Evolutionary conservation across 352 stramenopile genomes (phyloP).

Genomic region (Globisporangium cylindrosporum): DNA sequence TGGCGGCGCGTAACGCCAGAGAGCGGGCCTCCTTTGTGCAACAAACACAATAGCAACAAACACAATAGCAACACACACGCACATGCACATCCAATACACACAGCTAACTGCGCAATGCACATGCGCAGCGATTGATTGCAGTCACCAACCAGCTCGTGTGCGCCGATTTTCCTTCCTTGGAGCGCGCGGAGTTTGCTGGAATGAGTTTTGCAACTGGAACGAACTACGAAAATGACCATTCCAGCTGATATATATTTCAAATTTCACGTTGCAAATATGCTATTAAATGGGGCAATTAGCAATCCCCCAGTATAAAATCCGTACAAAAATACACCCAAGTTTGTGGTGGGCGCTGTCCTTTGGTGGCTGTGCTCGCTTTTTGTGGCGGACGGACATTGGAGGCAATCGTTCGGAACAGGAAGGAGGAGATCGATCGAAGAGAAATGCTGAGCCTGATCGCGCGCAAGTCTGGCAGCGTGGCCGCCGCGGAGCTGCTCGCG

Average conservation of each 20-base stretch:
- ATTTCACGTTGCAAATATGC: background rate
- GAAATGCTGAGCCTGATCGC: slow-evolving; percentile 22
- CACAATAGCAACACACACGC: background rate
- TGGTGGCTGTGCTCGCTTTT: background rate
- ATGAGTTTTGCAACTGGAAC: no score
- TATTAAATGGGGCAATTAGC: background rate
- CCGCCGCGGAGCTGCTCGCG: slow-evolving; percentile 17
- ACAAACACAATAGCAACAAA: background rate
- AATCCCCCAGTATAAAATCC: background rate
- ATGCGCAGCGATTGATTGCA: background rate
- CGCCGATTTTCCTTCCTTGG: no score
- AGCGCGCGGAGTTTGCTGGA: no score
- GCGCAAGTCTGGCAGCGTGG: slow-evolving; percentile 10
- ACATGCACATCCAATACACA: background rate
- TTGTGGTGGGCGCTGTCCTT: background rate
- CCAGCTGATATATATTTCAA: background rate
- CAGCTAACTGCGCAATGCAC: background rate
- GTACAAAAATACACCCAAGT: background rate
- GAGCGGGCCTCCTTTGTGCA: slow-evolving; percentile 16
- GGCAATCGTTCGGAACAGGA: background rate
- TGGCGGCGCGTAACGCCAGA: background rate
- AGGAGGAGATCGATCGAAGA: background rate
- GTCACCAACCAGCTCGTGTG: no score
- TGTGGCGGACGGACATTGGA: slow-evolving; percentile 9
- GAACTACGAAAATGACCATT: no score